Evolutionary conservation across 139 green algal genomes (phyloP).

Genomic region (Coccomyxa sp.): DNA sequence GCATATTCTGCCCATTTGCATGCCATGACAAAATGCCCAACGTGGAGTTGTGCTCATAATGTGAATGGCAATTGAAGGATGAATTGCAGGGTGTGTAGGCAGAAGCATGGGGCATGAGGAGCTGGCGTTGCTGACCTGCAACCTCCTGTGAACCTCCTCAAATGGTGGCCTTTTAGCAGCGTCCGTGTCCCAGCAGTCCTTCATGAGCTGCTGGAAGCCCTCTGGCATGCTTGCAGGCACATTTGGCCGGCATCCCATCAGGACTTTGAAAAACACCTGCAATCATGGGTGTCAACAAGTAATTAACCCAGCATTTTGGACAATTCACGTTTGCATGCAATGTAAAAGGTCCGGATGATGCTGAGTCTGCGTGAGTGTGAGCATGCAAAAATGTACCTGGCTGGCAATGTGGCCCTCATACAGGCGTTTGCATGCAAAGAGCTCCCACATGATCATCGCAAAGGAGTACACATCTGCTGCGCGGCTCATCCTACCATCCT

Average conservation of each 20-base stretch:
- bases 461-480: slow-evolving; percentile 24
- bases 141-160: neutral
- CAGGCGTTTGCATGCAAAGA: neutral
- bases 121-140: neutral
- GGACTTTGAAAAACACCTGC: slow-evolving; percentile 28
- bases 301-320: neutral
- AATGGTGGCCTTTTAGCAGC: neutral
- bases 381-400: neutral
- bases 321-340: neutral
- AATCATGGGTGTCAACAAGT: neutral
- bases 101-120: neutral
- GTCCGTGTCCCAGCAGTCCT: slow-evolving; percentile 27
- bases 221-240: slow-evolving; percentile 17
- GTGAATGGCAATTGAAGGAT: neutral
- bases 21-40: neutral
- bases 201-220: slow-evolving; percentile 23
- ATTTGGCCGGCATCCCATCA: slow-evolving; percentile 10
- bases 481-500: slow-evolving; percentile 15
- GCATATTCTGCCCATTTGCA: neutral
- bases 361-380: neutral
- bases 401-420: neutral
- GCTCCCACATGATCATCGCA: slow-evolving; percentile 27
- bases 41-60: neutral
- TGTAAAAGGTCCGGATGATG: neutral
- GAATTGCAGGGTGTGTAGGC: neutral